Evolutionary conservation across 2,329 filamentous ascomycete genomes (phyloP).

Genomic region (Cladosporium sphaerospermum): DNA sequence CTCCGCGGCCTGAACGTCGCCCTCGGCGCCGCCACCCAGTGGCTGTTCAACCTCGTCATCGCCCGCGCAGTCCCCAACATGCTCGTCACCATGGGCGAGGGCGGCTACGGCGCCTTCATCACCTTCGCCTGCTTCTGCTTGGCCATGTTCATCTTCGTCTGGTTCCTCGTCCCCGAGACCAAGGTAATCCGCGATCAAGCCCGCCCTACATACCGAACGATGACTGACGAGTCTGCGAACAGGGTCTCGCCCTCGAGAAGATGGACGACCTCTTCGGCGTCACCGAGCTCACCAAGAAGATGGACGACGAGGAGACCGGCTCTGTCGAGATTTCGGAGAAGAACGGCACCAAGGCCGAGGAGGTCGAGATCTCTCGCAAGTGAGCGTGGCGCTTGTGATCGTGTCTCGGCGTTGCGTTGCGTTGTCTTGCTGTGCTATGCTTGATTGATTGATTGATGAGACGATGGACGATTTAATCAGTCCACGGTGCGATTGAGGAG

Average conservation of each 20-base stretch:
- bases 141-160: constrained; percentile 59
- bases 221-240: neutral
- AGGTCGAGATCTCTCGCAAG: constrained; percentile 10
- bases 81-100: constrained; percentile 50
- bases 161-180: constrained; percentile 66
- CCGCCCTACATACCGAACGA: neutral
- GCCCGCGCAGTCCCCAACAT: constrained; percentile 62
- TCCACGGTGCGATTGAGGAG: too few relatives aligned
- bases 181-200: constrained; percentile 36
- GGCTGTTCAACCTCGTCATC: constrained; percentile 66
- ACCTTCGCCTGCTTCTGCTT: constrained; percentile 63
- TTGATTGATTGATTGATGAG: too few relatives aligned
- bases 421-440: too few relatives aligned
- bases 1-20: constrained; percentile 62
- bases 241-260: constrained; percentile 30
- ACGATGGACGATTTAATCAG: too few relatives aligned
- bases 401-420: too few relatives aligned
- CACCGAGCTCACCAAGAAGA: constrained; percentile 11
- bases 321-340: constrained; percentile 11
- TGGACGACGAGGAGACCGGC: constrained; percentile 9
- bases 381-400: neutral
- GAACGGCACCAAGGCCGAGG: constrained; percentile 1
- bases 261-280: constrained; percentile 28
- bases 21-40: constrained; percentile 60
- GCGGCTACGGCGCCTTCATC: constrained; percentile 36